These are phyloP conservation scores for Boletus sp. DNA, from an alignment of 768 basidiomycete genomes.

Conservation along the genomic window DNA sequence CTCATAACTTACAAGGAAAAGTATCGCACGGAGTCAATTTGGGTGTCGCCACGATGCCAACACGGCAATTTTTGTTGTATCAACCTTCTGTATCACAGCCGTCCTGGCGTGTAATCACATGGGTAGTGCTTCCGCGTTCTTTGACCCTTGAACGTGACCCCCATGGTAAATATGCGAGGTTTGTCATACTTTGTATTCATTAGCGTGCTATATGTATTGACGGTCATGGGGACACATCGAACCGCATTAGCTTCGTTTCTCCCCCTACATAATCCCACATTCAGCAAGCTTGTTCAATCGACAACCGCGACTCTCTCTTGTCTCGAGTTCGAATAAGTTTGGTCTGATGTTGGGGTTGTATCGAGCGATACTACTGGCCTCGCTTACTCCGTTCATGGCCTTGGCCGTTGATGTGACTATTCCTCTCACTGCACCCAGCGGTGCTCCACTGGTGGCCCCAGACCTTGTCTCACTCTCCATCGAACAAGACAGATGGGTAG, in stretches of 20 bases:
- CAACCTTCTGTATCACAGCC: too few species aligned
- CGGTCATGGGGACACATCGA: not conserved
- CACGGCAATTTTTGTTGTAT: too few species aligned
- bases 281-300: not conserved
- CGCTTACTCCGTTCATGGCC: not conserved
- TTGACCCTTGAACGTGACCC: not conserved
- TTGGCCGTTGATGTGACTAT: constrained; percentile 36
- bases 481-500: constrained; percentile 69
- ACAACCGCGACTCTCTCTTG: not conserved
- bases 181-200: not conserved
- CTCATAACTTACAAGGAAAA: too few species aligned
- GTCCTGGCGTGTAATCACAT: too few species aligned
- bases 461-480: constrained; percentile 64
- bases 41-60: too few species aligned
- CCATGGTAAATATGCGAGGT: not conserved
- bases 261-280: not conserved
- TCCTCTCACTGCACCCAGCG: constrained; percentile 36
- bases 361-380: not conserved
- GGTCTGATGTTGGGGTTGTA: constrained; percentile 3
- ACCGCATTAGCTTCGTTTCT: not conserved
- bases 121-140: not conserved
- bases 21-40: too few species aligned
- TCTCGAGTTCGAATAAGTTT: not conserved
- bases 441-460: constrained; percentile 38
- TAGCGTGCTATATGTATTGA: not conserved